A percentile compares a stretch with the other conserved stretches of the same genome.
These are phyloP conservation scores for Colletotrichum chlorophyti DNA, from an alignment of 2,329 filamentous ascomycete genomes.

Conservation along the genomic window DNA sequence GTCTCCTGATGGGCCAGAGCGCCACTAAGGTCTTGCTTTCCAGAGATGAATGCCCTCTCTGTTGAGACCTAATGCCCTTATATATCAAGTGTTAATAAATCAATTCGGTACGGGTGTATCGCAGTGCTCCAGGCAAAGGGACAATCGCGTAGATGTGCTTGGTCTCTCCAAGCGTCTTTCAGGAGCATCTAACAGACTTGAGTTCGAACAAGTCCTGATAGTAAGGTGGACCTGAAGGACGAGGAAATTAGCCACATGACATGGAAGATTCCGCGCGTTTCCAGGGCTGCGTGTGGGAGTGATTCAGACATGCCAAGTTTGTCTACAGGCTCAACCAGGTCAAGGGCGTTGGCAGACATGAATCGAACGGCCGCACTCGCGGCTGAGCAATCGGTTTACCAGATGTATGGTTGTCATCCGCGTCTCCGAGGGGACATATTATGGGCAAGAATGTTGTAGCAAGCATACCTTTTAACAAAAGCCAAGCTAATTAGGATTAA, in stretches of 20 bases:
- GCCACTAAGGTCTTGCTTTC: too few relatives aligned
- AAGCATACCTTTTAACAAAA: slow-evolving; percentile 11
- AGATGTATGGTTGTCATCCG: slow-evolving; percentile 28
- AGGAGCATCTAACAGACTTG: too few relatives aligned
- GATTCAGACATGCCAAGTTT: slow-evolving; percentile 30
- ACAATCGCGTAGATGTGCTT: too few relatives aligned
- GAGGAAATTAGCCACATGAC: slow-evolving; percentile 4
- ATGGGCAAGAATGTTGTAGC: background rate
- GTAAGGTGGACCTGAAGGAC: slow-evolving; percentile 21
- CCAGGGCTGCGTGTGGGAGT: slow-evolving; percentile 9
- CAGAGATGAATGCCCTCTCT: too few relatives aligned
- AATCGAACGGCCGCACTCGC: slow-evolving; percentile 18
- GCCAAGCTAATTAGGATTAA: background rate
- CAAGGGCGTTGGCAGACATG: slow-evolving; percentile 13
- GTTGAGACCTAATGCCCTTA: too few relatives aligned
- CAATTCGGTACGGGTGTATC: too few relatives aligned
- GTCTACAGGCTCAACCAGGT: slow-evolving; percentile 30
- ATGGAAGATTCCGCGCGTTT: slow-evolving; percentile 21
- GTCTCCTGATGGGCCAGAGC: too few relatives aligned
- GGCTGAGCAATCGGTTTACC: slow-evolving; percentile 31
- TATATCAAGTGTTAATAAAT: too few relatives aligned
- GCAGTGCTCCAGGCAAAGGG: too few relatives aligned
- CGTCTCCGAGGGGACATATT: background rate
- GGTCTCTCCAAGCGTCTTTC: too few relatives aligned
- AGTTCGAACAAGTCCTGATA: too few relatives aligned